Evolutionary conservation across 2,329 filamentous ascomycete species (phyloP).

Genomic region (Fonsecaea erecta): DNA sequence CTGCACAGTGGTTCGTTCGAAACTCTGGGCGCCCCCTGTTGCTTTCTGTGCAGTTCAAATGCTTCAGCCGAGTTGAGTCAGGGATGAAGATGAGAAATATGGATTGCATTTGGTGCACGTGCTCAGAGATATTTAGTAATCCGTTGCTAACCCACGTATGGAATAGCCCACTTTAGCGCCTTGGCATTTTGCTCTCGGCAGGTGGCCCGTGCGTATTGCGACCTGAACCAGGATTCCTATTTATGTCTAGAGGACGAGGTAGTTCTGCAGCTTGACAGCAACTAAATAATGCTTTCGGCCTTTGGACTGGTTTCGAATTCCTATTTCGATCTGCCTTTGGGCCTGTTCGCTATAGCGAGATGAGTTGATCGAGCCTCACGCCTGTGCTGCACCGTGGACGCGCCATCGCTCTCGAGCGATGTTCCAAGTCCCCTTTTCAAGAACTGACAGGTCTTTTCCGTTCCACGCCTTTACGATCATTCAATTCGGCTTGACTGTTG

Average conservation of each 20-base stretch:
- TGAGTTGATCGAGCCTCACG: neutral
- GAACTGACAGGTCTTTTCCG: neutral
- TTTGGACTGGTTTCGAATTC: neutral
- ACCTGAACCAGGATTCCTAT: neutral
- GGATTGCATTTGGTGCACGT: neutral
- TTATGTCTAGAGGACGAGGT: neutral
- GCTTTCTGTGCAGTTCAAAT: neutral
- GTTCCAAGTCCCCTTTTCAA: constrained; percentile 14
- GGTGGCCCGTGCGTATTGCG: neutral
- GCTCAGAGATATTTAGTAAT: neutral
- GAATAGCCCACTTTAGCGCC: neutral
- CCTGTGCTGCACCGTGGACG: neutral
- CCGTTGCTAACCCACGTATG: neutral
- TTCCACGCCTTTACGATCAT: neutral
- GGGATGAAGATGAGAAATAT: neutral
- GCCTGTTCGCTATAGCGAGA: neutral
- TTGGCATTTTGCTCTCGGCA: neutral
- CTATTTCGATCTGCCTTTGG: neutral
- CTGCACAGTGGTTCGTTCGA: too few relatives aligned
- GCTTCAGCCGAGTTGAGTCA: neutral
- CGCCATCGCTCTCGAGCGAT: constrained; percentile 6
- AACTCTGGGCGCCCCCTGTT: neutral
- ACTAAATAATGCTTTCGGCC: neutral
- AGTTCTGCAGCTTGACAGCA: neutral
- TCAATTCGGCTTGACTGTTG: neutral